These are phyloP conservation scores for Chrysanthemum seticuspe DNA, from an alignment of 129 eudicot species.

Conservation along the genomic window DNA sequence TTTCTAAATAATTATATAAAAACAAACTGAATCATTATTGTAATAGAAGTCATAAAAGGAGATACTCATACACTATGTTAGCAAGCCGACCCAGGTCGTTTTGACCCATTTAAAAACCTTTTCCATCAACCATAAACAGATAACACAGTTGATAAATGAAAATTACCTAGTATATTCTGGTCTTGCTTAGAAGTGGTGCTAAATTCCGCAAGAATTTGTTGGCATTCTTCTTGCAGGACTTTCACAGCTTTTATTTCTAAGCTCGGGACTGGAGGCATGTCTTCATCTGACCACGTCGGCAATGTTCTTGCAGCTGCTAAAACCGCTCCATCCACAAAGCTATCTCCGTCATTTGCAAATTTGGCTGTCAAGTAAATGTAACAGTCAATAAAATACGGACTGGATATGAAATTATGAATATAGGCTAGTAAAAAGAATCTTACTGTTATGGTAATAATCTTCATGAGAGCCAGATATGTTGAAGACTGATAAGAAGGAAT, in stretches of 20 bases:
- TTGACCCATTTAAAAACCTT: neutral
- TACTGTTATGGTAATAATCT: constrained; percentile 90
- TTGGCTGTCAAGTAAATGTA: constrained; percentile 38
- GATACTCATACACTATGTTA: too few species aligned
- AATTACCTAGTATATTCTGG: constrained; percentile 72
- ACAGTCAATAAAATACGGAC: neutral
- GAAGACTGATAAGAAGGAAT: constrained; percentile 96
- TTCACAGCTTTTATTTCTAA: constrained; percentile 74
- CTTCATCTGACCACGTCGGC: constrained; percentile 92
- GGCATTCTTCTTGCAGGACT: constrained; percentile 85
- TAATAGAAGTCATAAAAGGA: too few species aligned
- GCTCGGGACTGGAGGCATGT: constrained; percentile 77
- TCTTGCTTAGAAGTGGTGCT: constrained; percentile 77
- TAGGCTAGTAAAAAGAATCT: constrained; percentile 4
- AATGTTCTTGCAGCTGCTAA: constrained; percentile 92
- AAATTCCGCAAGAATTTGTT: constrained; percentile 58
- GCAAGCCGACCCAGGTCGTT: neutral
- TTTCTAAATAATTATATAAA: too few species aligned
- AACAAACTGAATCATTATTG: too few species aligned
- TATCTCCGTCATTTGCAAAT: constrained; percentile 53
- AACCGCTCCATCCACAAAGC: constrained; percentile 90
- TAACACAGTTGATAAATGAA: neutral
- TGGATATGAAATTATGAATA: neutral
- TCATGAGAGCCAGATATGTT: constrained; percentile 78
- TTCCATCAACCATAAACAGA: too few species aligned